Percentiles rank a stretch among this genome's conserved stretches.
phyloP scores from a whole-genome alignment of 2,329 filamentous ascomycete species.

The Stagonosporopsis chrysanthemi region DNA sequence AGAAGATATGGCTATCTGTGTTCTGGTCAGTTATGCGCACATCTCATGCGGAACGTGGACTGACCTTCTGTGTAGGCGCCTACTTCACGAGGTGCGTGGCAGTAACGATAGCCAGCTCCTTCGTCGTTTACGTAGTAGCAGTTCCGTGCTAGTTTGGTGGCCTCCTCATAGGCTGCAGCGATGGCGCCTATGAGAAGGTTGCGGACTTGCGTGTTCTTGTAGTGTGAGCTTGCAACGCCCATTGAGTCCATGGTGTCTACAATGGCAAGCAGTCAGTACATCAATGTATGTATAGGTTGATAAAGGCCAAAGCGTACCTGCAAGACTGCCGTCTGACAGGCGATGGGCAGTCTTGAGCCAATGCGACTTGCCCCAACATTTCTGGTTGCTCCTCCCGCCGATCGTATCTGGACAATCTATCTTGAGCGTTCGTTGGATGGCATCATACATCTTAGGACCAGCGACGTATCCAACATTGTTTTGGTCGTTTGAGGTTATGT shows the following conservation, averaged over 20 bases:
- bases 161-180: background rate
- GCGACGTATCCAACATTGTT: constrained; percentile 6
- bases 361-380: background rate
- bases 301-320: background rate
- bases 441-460: background rate
- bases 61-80: background rate
- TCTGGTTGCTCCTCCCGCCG: background rate
- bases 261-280: background rate
- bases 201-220: background rate
- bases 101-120: background rate
- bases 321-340: background rate
- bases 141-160: background rate
- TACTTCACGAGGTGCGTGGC: background rate
- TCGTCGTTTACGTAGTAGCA: background rate
- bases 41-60: background rate
- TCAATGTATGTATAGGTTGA: background rate
- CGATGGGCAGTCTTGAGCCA: background rate
- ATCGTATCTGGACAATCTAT: background rate
- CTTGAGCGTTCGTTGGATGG: background rate
- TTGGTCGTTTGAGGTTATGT: background rate
- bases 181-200: constrained; percentile 3
- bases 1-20: constrained; percentile 1
- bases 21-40: background rate
- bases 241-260: background rate
- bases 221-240: background rate